A percentile compares a stretch with the other conserved stretches of the same genome.
phyloP scores from a whole-genome alignment of 2,329 filamentous ascomycete species.

The Canariomyces notabilis region DNA sequence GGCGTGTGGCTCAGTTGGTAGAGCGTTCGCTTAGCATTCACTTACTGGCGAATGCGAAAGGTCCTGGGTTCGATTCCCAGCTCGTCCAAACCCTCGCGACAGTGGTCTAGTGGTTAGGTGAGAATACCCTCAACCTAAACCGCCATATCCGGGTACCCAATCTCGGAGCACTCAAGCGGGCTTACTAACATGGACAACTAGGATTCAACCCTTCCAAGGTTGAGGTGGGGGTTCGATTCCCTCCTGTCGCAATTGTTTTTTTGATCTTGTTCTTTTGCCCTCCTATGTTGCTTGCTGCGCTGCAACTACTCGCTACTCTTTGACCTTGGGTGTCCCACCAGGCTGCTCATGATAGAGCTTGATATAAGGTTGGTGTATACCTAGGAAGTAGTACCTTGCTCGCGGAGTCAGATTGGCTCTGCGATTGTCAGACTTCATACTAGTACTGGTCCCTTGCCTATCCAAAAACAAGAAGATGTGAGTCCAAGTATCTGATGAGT shows the following conservation, averaged over 20 bases:
- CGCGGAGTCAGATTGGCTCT: too few species aligned
- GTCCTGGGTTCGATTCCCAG: slow-evolving; percentile 24
- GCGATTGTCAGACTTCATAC: too few species aligned
- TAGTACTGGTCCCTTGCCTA: too few species aligned
- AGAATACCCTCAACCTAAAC: background rate
- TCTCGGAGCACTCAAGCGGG: background rate
- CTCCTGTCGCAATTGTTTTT: slow-evolving; percentile 14
- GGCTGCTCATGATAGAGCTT: too few species aligned
- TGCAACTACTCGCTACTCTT: background rate
- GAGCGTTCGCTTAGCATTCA: slow-evolving; percentile 22
- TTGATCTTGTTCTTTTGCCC: background rate
- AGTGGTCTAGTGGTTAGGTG: slow-evolving; percentile 21
- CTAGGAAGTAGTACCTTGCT: too few species aligned
- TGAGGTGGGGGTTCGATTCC: slow-evolving; percentile 21
- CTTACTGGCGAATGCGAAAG: slow-evolving; percentile 15
- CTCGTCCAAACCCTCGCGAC: slow-evolving; percentile 17
- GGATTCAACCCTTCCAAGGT: slow-evolving; percentile 22
- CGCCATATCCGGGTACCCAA: background rate
- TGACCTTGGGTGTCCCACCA: background rate
- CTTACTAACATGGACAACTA: background rate
- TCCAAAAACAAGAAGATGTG: too few species aligned
- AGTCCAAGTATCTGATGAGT: too few species aligned
- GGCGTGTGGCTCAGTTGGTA: slow-evolving; percentile 24
- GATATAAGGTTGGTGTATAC: too few species aligned
- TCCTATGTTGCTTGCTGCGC: background rate